Base-by-base conservation (phyloP, 2,329 filamentous ascomycete genomes). In the Verticillium nubilum region DNA sequence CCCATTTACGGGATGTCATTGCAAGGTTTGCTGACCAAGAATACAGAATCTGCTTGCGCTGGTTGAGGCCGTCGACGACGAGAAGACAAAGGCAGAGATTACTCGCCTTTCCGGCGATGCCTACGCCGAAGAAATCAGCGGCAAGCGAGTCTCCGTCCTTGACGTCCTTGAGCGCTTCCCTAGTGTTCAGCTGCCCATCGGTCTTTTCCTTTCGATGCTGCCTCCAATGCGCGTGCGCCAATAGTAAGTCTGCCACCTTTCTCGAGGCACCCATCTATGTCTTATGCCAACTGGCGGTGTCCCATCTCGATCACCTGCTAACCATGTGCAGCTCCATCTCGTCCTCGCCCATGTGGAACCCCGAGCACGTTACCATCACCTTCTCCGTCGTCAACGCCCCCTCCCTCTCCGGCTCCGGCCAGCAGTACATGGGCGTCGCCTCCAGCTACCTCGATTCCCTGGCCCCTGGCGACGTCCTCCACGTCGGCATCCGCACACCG, bases 101-200 rank as follows among this genome's bases (percentile, higher is more conserved):
- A 65, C 69, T 10, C 65, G 67, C 12, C 71, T 81, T 3, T 67
- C 73, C 1, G 72, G 74, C 3, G 74, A 72, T 1, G 63, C 63
- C 4, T 80, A 78, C 61, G 66, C 69, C 4, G 68, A 70, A 3
- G 75, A 77, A 23, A 69, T 81, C 54, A 68, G 73, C n/a, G 65
- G 68, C 23, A 84, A 84, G 64, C 78, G 80, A 6, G 69, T 82
- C 3, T 84, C 81, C 0, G 71, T 86, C 0, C 75, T 90, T 1
- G 86, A 89, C 62, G 72, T 90, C 2, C 77, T 90, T 0, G 84
- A 87, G 65, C 77, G 79, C 13, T 83, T 83, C 66, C 76, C 80
- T 0, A 33, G 17, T 12, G 77, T 86, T 23, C 69, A 79, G 1
- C 71, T 90, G 0, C 76, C 86, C 0, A 76, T 91, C 23, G 78